Base-by-base conservation (phyloP, 768 basidiomycete species). In the Auriculariales sp. region DNA sequence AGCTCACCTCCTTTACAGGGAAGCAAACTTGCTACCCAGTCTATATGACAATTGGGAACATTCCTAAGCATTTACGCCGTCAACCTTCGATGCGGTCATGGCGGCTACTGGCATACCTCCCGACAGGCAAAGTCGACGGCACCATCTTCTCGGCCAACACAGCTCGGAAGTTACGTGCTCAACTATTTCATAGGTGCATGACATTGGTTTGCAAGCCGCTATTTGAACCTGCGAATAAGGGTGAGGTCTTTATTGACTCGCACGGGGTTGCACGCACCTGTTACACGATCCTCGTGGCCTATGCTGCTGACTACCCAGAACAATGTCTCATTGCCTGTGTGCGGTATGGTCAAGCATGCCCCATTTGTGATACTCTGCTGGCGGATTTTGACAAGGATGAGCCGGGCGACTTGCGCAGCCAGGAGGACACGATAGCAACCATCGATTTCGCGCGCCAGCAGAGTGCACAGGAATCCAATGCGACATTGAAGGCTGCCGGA, bases 271-370 rank as follows among this genome's bases (percentile, higher is more conserved):
- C 61, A 0, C 59, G 64, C 0, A 55, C 56, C 1, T 52, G 62
- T 7, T 60, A 64, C 51, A 71, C 71, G 0, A 67, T 75, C 31
- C 53, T 75, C 2, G 69, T 71, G 0, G 56, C 58, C 0, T 67
- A 64, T 51, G 55, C 67, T 4, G 65, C 64, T 0, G 68, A 73
- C 54, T 67, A 71, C 51, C 72, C 72, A 0, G 71, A 75, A 51
- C 72, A 74, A 50, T 59, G 66, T 12, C 62, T 73, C 0, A 61
- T 66, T 4, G 32, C 53, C 14, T 0, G 62, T 65, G 0, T 60
- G 49, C 31, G 51, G 46, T 59, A 58, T 45, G 46, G n/a, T 3
- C 53, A 57, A 0, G 48, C 53, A 17, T 61, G 62, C 47, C 56
- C 57, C 4, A 49, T 47, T 10, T 61, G 62, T 39, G 12, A 45